Base-by-base conservation (phyloP, 371 early-diverging fungal genomes). In the Mortierella sp. region DNA sequence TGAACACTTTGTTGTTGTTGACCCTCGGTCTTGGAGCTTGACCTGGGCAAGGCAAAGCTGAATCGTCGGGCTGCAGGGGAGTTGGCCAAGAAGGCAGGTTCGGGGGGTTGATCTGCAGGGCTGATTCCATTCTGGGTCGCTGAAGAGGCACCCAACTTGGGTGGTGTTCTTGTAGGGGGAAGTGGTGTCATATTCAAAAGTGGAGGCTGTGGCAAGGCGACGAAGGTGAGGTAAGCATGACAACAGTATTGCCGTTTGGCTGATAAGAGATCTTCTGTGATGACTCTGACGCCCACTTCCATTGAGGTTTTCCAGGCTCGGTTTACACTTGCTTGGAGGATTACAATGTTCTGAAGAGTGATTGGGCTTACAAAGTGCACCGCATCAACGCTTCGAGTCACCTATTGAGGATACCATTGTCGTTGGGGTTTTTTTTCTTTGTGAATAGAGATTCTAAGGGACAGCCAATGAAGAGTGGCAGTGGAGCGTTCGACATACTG, bases 181-280 rank as follows among this genome's bases (percentile, higher is more conserved):
- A 91, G 88, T 2, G 72, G 63, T 0, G 75, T 81, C 0, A 89
- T 55, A 64, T 58, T 84, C 52, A 66, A 75, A 58, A 61, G 76
- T 67, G 71, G 84, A 44, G 37, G 72, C 68, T 72, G 72, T 7
- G 57, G 84, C 3, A 93, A 57, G 4, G 91, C 92, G 7, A 93
- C 91, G 86, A 93, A 93, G 0, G 93, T 93, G 26, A 93, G 75
- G 60, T 91, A 92, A 18, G 92, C 93, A 72, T 89, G 88, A 84
- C 93, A 67, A 82, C 93, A 90, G 84, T 77, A 91, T 50, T 84
- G 83, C 44, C 85, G 84, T 5, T 85, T 85, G 11, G 89, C 86
- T 1, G 91, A 84, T 26, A 88, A 70, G 4, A 90, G 84, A 23
- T 90, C 85, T 72, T 93, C 92, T 4, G 90, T 88, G 67, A 90